Evolutionary conservation across 495 filamentous ascomycete species (phyloP), one percentile per base, ranked within the genome.

Genomic region (Daldinia decipiens): DNA sequence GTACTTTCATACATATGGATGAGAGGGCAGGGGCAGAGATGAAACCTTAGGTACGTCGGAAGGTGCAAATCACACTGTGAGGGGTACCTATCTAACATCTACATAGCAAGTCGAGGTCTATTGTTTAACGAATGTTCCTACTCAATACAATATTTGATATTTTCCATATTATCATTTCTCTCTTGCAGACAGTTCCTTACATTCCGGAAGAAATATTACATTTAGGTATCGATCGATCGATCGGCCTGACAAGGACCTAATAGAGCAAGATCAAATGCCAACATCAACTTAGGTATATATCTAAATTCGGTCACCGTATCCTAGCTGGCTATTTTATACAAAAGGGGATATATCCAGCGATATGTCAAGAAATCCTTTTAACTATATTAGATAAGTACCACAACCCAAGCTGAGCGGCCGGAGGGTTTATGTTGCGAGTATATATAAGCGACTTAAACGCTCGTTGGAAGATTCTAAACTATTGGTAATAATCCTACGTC

Each of bases 41-140:
- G 38, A 15, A 40, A 17, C n/a, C n/a, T n/a, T n/a, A n/a, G 5
- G 15, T 40, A 40, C n/a, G 39, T 17, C 17, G 6, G n/a, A 40
- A 17, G n/a, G 39, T 40, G 39, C 17, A 40, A 40, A 40, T 40
- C 39, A 40, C 39, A 40, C 39, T 40, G 39, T 40, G 39, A 40
- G 39, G 39, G 39, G 39, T 40, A 40, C n/a, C n/a, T n/a, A n/a
- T n/a, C n/a, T n/a, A n/a, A n/a, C n/a, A n/a, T n/a, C n/a, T n/a
- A n/a, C n/a, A n/a, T n/a, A n/a, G n/a, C n/a, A n/a, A n/a, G 38
- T 39, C 38, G 15, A 39, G 38, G 15, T 39, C 4, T 39, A 39
- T 40, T 40, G n/a, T 8, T 40, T 40, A 15, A 40, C 15, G 2
- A 24, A 24, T 40, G n/a, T 40, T 40, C 15, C 38, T 40, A 6